Conservation (phyloP, 148 eudicot genomes). For the Euryodendron excelsum region DNA sequence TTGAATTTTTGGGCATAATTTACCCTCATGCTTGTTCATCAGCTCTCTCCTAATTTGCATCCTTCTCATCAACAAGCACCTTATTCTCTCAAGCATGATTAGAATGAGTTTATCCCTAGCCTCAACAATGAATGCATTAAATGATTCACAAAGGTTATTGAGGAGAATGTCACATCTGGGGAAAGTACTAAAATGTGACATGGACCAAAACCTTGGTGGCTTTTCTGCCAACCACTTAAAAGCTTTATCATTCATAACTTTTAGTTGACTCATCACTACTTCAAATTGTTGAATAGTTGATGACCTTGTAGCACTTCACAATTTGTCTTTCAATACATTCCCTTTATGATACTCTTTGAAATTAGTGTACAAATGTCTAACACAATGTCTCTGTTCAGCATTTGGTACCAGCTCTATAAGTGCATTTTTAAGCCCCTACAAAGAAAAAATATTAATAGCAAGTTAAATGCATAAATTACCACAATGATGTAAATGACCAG, state of each 20-base stretch:
- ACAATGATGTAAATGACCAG: not conserved
- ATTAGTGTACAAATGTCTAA: not conserved
- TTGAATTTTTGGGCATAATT: not conserved
- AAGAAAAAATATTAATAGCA: no score
- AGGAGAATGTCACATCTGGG: not conserved
- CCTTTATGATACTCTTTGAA: not conserved
- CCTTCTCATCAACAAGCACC: not conserved
- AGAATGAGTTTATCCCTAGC: no score
- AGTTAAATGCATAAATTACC: not conserved
- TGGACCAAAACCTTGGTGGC: not conserved
- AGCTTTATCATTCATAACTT: not conserved
- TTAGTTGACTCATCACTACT: no score
- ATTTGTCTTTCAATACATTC: no score
- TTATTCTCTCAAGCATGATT: not conserved
- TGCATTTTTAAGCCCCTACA: no score
- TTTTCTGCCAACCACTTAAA: not conserved
- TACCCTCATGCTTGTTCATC: not conserved
- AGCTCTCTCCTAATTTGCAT: not conserved
- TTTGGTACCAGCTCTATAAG: no score
- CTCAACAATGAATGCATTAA: not conserved
- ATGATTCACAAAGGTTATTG: not conserved
- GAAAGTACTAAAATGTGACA: not conserved
- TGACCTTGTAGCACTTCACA: not conserved
- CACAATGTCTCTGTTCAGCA: not conserved
- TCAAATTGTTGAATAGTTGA: not conserved